phyloP scores from a whole-genome alignment of 2,329 filamentous ascomycete genomes.

The Calonectria leucothoes region DNA sequence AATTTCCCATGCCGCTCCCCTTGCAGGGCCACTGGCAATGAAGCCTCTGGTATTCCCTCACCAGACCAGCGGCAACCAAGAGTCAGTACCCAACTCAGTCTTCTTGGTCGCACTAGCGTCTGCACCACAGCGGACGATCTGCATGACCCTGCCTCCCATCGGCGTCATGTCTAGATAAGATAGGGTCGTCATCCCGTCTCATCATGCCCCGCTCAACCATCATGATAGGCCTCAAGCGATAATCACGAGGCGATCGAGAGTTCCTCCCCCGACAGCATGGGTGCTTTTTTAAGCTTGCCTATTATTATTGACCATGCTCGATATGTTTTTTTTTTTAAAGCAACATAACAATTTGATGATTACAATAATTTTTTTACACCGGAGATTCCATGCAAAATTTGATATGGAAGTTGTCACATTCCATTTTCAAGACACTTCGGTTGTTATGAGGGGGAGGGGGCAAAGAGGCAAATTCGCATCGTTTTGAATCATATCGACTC shows the following conservation, averaged over 20 bases:
- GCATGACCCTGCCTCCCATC: slow-evolving; percentile 14
- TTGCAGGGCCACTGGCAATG: not conserved
- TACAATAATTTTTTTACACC: not conserved
- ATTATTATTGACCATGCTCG: not conserved
- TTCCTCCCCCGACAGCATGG: not conserved
- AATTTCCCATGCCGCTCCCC: not conserved
- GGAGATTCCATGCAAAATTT: not conserved
- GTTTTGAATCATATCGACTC: not conserved
- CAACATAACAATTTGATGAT: not conserved
- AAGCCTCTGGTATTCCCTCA: not conserved
- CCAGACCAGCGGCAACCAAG: not conserved
- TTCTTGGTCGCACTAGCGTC: slow-evolving; percentile 15
- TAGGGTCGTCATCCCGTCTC: not conserved
- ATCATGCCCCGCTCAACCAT: not conserved
- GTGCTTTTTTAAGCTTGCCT: not conserved
- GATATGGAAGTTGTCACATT: not conserved
- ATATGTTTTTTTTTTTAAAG: not conserved
- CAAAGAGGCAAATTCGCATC: slow-evolving; percentile 1
- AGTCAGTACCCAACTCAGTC: slow-evolving; percentile 16
- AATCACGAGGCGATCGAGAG: not conserved
- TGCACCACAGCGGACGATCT: slow-evolving; percentile 11
- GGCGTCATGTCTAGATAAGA: slow-evolving; percentile 8
- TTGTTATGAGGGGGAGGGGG: not conserved
- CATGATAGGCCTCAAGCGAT: not conserved
- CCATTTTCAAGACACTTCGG: not conserved